Conservation (phyloP, 208 protist species). For the Trypanosoma mega region DNA sequence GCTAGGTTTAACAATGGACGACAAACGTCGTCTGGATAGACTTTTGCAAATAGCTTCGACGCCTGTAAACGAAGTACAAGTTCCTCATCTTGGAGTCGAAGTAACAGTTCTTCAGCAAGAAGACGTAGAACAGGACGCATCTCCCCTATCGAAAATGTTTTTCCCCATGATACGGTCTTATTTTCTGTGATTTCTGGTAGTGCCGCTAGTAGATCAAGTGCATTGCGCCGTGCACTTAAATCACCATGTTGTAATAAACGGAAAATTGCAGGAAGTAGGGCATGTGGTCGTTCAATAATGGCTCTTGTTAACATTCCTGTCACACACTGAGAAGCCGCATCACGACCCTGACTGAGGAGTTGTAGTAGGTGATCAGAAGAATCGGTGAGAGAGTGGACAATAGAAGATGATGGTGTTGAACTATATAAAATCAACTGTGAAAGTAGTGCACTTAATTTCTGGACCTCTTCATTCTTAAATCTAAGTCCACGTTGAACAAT, state of each 20-base stretch:
- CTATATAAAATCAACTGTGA: constrained; percentile 58
- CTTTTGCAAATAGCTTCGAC: constrained; percentile 71
- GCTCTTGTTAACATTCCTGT: constrained; percentile 61
- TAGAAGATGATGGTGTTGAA: constrained; percentile 19
- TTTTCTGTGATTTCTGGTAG: constrained; percentile 39
- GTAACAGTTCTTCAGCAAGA: constrained; percentile 68
- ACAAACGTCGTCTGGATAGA: constrained; percentile 71
- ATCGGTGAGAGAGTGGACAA: constrained; percentile 36
- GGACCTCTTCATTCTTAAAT: constrained; percentile 47
- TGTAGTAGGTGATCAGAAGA: constrained; percentile 79
- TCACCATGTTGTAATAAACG: constrained; percentile 61
- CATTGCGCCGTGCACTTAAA: constrained; percentile 50
- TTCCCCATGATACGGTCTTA: constrained; percentile 4
- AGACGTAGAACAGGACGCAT: constrained; percentile 62
- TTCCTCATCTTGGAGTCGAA: constrained; percentile 78
- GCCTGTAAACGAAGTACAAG: constrained; percentile 63
- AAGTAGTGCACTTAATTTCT: constrained; percentile 59
- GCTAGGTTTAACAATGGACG: constrained; percentile 59
- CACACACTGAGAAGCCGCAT: constrained; percentile 68
- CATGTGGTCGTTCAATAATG: constrained; percentile 56
- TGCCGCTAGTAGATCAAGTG: constrained; percentile 63
- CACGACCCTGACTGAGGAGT: constrained; percentile 57
- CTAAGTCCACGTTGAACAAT: constrained; percentile 70
- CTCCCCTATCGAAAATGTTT: constrained; percentile 9
- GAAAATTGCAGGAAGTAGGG: constrained; percentile 72